phyloP scores from a whole-genome alignment of 805 yeast genomes.

The Yamadazyma endophytica region DNA sequence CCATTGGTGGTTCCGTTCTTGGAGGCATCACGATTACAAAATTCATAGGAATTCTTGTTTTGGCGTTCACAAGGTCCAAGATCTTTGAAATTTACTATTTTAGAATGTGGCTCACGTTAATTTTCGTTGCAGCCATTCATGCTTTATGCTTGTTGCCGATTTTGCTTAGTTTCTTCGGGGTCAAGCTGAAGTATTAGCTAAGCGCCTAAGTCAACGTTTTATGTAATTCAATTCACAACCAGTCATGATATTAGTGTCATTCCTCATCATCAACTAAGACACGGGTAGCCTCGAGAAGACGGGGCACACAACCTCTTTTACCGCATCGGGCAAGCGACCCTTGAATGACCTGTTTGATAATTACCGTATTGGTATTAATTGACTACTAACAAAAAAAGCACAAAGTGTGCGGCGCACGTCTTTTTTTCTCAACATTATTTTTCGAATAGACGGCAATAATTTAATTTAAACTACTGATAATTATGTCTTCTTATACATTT shows the following conservation, averaged over 20 bases:
- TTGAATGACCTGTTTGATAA: too few species aligned
- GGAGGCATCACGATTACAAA: constrained; percentile 91
- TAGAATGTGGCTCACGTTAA: constrained; percentile 87
- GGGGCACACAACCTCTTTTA: too few species aligned
- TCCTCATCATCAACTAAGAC: too few species aligned
- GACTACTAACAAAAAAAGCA: too few species aligned
- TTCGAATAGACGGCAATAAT: background rate
- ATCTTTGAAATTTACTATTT: constrained; percentile 91
- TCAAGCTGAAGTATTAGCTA: too few species aligned
- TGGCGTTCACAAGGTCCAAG: constrained; percentile 82
- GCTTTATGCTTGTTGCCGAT: constrained; percentile 78
- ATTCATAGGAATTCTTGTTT: constrained; percentile 77
- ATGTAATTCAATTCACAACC: too few species aligned
- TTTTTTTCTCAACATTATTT: background rate
- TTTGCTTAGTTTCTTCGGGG: constrained; percentile 47
- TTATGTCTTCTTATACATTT: constrained; percentile 34
- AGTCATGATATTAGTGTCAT: too few species aligned
- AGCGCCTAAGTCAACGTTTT: too few species aligned
- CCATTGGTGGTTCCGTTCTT: constrained; percentile 86
- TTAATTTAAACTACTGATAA: constrained; percentile 1
- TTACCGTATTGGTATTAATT: too few species aligned
- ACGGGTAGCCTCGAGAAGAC: too few species aligned
- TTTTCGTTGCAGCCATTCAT: constrained; percentile 73
- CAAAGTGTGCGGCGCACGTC: too few species aligned
- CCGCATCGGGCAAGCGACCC: too few species aligned